Evolutionary conservation across 345 rosid species (phyloP).

Genomic region (Boechera divaricarpa): DNA sequence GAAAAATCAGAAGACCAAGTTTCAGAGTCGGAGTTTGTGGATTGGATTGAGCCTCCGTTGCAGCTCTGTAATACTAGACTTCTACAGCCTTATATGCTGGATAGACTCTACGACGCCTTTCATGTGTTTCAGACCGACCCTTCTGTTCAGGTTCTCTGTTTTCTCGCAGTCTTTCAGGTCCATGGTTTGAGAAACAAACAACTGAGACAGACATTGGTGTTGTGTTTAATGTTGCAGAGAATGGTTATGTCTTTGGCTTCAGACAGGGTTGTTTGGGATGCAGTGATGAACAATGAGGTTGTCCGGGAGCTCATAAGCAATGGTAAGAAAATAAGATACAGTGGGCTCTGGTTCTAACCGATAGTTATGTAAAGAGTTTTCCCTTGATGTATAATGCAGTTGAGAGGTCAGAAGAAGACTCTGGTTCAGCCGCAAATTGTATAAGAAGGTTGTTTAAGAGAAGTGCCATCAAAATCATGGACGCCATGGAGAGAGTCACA

Average conservation of each 20-base stretch:
- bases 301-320: conserved; percentile 66
- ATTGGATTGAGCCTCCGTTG: conserved; percentile 78
- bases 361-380: conserved; percentile 12
- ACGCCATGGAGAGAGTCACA: conserved; percentile 57
- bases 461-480: conserved; percentile 54
- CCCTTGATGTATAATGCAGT: conserved; percentile 22
- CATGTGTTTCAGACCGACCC: conserved; percentile 80
- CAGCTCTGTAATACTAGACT: conserved; percentile 52
- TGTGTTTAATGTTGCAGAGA: conserved; percentile 34
- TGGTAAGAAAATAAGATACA: conserved; percentile 9
- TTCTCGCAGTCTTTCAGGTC: neutral
- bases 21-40: conserved; percentile 52
- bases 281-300: conserved; percentile 75
- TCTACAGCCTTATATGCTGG: conserved; percentile 57
- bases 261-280: conserved; percentile 87
- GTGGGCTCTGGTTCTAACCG: neutral
- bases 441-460: conserved; percentile 60
- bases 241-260: conserved; percentile 87
- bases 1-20: conserved; percentile 44
- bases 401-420: conserved; percentile 49
- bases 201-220: neutral
- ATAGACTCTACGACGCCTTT: conserved; percentile 74
- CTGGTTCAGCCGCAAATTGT: conserved; percentile 48
- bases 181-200: neutral
- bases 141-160: conserved; percentile 65